These are phyloP conservation scores for Capronia coronata DNA, from an alignment of 2,329 filamentous ascomycete species.

Conservation along the genomic window DNA sequence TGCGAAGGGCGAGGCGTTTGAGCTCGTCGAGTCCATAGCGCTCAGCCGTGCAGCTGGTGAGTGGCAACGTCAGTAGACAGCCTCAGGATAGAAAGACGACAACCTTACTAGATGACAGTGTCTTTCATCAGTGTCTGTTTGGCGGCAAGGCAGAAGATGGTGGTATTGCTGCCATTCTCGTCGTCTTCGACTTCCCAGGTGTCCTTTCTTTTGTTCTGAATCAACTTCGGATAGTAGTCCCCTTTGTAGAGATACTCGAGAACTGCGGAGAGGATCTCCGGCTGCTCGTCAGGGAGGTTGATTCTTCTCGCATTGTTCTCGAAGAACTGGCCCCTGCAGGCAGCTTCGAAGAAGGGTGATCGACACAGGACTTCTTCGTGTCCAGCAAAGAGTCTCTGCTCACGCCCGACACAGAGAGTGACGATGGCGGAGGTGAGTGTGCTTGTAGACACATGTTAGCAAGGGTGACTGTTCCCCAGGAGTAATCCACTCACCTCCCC, in stretches of 20 bases:
- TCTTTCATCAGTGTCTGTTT: conserved; percentile 72
- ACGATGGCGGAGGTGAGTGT: conserved; percentile 63
- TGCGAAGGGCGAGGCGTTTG: conserved; percentile 75
- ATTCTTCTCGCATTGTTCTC: conserved; percentile 61
- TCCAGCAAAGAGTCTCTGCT: conserved; percentile 81
- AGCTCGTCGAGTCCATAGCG: conserved; percentile 77
- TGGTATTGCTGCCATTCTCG: conserved; percentile 47
- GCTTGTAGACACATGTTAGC: conserved; percentile 33
- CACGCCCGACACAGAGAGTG: conserved; percentile 71
- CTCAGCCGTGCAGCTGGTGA: conserved; percentile 65
- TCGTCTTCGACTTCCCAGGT: conserved; percentile 73
- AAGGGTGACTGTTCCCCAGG: background rate
- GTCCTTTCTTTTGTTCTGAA: conserved; percentile 73
- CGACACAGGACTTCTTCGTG: conserved; percentile 76
- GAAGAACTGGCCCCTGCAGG: conserved; percentile 58
- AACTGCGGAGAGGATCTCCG: conserved; percentile 82
- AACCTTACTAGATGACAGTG: conserved; percentile 68
- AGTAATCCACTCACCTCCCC: conserved; percentile 32
- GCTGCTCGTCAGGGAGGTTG: conserved; percentile 74
- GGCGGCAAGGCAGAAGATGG: conserved; percentile 60
- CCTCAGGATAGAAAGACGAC: background rate
- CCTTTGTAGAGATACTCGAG: conserved; percentile 92
- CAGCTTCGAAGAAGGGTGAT: conserved; percentile 70
- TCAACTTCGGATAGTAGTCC: conserved; percentile 78
- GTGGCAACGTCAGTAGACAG: conserved; percentile 17